Conservation (phyloP, 345 rosid genomes). For the Kandelia obovata region DNA sequence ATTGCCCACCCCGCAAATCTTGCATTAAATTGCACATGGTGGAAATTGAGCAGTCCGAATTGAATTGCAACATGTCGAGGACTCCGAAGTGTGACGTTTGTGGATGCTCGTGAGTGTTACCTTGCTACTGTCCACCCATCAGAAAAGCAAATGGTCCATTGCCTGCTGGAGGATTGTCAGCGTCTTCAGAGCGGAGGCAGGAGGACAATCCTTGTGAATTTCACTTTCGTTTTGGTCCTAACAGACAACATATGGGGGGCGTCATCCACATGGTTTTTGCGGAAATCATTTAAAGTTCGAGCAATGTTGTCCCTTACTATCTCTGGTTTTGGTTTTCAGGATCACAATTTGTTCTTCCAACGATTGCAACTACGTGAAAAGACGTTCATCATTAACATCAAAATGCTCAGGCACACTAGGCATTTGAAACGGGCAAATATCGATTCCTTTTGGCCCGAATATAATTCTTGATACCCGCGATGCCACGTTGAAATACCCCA, state of each 20-base stretch:
- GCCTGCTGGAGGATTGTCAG: slow-evolving; percentile 13
- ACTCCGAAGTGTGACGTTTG: background rate
- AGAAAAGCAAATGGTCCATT: slow-evolving; percentile 23
- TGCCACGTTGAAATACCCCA: too few relatives aligned
- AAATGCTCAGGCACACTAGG: too few relatives aligned
- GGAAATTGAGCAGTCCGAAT: background rate
- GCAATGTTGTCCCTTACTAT: slow-evolving; percentile 12
- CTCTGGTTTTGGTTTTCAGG: background rate
- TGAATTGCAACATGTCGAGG: background rate
- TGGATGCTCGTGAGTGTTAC: slow-evolving; percentile 3
- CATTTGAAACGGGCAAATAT: too few relatives aligned
- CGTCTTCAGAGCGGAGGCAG: slow-evolving; percentile 8
- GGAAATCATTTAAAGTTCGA: slow-evolving; percentile 24
- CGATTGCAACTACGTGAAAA: too few relatives aligned
- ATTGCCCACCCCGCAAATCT: background rate
- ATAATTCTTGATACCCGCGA: too few relatives aligned
- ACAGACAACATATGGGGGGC: slow-evolving; percentile 22
- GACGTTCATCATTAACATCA: too few relatives aligned
- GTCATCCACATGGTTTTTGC: slow-evolving; percentile 29
- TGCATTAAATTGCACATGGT: slow-evolving; percentile 16
- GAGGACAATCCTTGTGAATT: slow-evolving; percentile 44
- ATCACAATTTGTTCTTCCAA: background rate
- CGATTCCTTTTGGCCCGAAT: too few relatives aligned
- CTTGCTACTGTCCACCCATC: background rate
- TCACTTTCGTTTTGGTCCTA: slow-evolving; percentile 21